phyloP scores from a whole-genome alignment of 176 grass and related monocot species.

The Aegilops tauschii region DNA sequence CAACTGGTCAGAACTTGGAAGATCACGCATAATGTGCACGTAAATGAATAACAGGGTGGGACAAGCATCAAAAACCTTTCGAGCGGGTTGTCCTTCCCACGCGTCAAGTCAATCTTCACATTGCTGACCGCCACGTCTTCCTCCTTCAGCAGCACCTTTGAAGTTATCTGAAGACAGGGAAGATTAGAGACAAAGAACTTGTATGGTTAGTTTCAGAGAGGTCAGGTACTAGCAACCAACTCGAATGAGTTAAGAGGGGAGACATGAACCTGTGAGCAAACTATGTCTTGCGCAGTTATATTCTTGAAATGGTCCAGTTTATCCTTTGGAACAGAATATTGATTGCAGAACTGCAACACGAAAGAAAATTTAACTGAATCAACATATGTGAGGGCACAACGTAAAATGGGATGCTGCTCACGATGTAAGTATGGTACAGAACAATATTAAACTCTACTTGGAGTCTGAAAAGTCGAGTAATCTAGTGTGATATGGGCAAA shows the following conservation, averaged over 20 bases:
- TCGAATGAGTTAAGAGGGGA: neutral
- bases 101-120: slow-evolving; percentile 94
- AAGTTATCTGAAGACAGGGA: slow-evolving; percentile 50
- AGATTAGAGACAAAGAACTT: neutral
- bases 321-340: slow-evolving; percentile 95
- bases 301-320: slow-evolving; percentile 89
- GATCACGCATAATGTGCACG: neutral
- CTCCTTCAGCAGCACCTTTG: slow-evolving; percentile 57
- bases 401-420: neutral
- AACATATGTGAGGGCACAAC: neutral
- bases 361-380: slow-evolving; percentile 17
- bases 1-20: slow-evolving; percentile 15
- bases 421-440: neutral
- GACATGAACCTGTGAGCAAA: slow-evolving; percentile 77
- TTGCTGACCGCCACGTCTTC: slow-evolving; percentile 90
- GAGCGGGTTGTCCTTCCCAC: slow-evolving; percentile 85
- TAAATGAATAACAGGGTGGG: neutral
- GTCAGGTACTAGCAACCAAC: neutral
- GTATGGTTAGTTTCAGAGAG: neutral
- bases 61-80: slow-evolving; percentile 52
- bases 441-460: neutral
- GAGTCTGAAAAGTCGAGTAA: neutral
- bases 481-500: neutral
- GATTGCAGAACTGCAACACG: slow-evolving; percentile 88
- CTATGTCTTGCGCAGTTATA: slow-evolving; percentile 70